phyloP scores from a whole-genome alignment of 1,139 yeast genomes.

The Kurtzmaniella natalensis region DNA sequence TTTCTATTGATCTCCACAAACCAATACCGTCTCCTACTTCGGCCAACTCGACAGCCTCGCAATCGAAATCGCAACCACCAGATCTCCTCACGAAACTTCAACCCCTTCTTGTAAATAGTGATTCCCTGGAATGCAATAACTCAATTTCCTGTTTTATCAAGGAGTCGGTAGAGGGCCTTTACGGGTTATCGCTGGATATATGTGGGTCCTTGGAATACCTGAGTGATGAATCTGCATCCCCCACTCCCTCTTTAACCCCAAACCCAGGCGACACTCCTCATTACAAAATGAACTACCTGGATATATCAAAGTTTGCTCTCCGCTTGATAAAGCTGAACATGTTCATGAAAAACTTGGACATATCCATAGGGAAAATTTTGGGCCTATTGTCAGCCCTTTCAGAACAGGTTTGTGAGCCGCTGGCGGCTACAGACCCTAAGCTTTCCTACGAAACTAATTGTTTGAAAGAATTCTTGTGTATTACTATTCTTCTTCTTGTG shows the following conservation, averaged over 20 bases:
- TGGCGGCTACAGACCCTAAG: constrained; percentile 7
- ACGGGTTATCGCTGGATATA: constrained; percentile 10
- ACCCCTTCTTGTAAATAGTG: constrained; percentile 32
- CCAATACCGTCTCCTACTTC: neutral
- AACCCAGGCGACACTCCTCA: too few species aligned
- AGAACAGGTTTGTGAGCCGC: constrained; percentile 5
- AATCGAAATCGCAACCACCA: neutral
- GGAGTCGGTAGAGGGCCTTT: constrained; percentile 29
- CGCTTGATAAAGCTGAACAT: constrained; percentile 36
- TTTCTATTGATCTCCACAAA: neutral
- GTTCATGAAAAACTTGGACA: constrained; percentile 32
- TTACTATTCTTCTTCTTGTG: constrained; percentile 29
- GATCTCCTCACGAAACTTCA: constrained; percentile 15
- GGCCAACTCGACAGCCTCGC: too few species aligned
- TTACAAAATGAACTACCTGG: constrained; percentile 23
- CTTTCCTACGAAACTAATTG: constrained; percentile 20
- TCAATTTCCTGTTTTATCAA: constrained; percentile 35
- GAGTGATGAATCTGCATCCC: too few species aligned
- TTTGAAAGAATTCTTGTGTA: constrained; percentile 35
- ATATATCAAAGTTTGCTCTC: constrained; percentile 32
- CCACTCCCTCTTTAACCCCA: too few species aligned
- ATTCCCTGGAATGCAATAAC: constrained; percentile 37
- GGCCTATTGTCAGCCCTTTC: constrained; percentile 32
- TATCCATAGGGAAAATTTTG: constrained; percentile 39
- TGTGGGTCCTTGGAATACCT: too few species aligned